A percentile compares a stretch with the other conserved stretches of the same genome.
Conservation (phyloP, 805 yeast species). For the Tetrapisispora taiwanensis region DNA sequence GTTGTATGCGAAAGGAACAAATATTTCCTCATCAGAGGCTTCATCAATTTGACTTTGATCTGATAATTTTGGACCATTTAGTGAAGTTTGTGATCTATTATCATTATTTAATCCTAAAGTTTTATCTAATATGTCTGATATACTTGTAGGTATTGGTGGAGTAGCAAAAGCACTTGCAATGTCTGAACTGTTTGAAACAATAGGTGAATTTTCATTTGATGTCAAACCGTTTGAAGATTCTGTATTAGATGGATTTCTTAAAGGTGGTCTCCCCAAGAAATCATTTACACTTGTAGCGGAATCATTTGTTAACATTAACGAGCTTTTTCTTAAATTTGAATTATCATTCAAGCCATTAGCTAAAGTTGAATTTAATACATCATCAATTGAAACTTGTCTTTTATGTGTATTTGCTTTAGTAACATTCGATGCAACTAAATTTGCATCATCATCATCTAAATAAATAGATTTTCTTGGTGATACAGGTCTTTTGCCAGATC, state of each 20-base stretch:
- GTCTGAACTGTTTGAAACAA: neutral
- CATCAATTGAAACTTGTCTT: constrained; percentile 15
- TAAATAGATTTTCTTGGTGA: constrained; percentile 3
- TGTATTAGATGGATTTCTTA: constrained; percentile 10
- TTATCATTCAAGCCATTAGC: constrained; percentile 4
- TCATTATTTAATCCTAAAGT: constrained; percentile 8
- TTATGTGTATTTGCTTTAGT: neutral
- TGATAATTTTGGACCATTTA: neutral
- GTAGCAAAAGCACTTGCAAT: neutral
- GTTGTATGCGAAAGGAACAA: constrained; percentile 6
- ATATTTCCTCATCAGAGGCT: neutral
- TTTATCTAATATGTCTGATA: neutral
- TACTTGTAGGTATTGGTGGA: neutral
- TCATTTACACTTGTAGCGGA: neutral
- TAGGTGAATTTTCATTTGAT: neutral
- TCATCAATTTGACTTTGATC: neutral
- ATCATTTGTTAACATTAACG: neutral
- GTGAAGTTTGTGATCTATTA: neutral
- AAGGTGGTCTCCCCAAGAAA: constrained; percentile 18
- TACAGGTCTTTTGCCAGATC: constrained; percentile 13
- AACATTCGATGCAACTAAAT: no score
- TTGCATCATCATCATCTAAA: neutral
- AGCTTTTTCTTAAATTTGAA: constrained; percentile 1
- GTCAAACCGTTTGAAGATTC: neutral
- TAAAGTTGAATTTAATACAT: constrained; percentile 16